These are phyloP conservation scores for Ceraceosorus bombacis DNA, from an alignment of 1,284 basidiomycete species.

Conservation along the genomic window DNA sequence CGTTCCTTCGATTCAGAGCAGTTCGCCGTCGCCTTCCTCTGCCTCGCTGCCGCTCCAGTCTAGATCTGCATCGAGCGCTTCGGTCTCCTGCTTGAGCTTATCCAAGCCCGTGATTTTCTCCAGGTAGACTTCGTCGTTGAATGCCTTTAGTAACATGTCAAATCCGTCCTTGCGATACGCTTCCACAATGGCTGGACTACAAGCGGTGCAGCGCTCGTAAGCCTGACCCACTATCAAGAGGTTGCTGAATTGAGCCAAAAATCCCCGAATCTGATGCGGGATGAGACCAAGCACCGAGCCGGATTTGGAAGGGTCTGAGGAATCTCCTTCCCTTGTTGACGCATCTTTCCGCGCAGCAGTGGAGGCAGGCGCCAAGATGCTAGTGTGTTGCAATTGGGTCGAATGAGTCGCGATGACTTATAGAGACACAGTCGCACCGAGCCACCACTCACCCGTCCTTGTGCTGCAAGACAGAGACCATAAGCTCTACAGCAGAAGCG, in stretches of 20 bases:
- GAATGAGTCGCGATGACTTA: neutral
- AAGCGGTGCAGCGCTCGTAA: constrained; percentile 82
- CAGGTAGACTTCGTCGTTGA: constrained; percentile 74
- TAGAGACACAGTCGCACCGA: neutral
- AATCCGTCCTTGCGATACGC: constrained; percentile 61
- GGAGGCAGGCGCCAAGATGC: neutral
- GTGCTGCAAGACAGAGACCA: constrained; percentile 83
- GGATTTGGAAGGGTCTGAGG: neutral
- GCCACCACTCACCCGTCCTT: constrained; percentile 9
- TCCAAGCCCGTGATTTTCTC: constrained; percentile 79
- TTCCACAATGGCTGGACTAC: constrained; percentile 49
- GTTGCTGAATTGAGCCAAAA: constrained; percentile 74
- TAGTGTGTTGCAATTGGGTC: neutral
- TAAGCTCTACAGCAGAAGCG: constrained; percentile 81
- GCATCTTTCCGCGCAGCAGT: constrained; percentile 45
- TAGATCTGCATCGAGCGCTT: constrained; percentile 4
- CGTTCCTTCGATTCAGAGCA: neutral
- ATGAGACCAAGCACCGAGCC: constrained; percentile 66
- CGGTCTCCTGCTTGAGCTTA: constrained; percentile 46
- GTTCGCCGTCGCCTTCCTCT: constrained; percentile 5
- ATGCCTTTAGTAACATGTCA: constrained; percentile 67
- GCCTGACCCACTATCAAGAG: constrained; percentile 76
- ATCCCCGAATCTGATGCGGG: constrained; percentile 89
- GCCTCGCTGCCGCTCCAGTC: constrained; percentile 10
- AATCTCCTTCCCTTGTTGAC: too few species aligned